Evolutionary conservation across 805 yeast species (phyloP), one percentile per base, ranked within the genome.

Genomic region (Starmera dryadoides): DNA sequence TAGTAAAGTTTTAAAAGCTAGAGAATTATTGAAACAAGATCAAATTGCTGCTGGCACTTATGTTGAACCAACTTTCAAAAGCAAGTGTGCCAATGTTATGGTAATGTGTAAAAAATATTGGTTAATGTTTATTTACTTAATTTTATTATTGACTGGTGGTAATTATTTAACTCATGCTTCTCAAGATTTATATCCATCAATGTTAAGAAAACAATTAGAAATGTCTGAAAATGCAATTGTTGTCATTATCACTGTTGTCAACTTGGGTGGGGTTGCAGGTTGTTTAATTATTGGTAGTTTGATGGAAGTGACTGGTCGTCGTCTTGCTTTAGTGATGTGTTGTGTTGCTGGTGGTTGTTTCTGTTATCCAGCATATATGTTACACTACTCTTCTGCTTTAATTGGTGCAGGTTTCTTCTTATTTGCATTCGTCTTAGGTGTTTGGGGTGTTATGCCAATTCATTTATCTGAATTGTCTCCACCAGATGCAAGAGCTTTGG

Each of bases 101-200:
- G n/a, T n/a, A n/a, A 60, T 73, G 9, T 40, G 70, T 38, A 65
- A 59, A 48, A 59, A 62, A 31, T 75, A 83, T 56, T 83, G 89
- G 88, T 66, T 80, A 36, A 60, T 76, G 44, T 63, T 77, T 47
- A 53, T 71, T 37, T 82, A 79, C 55, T 60, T 74, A 49, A 72
- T 82, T 28, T 46, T 82, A 12, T 58, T 81, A 53, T 75, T 81
- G 77, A 69, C 84, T 14, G 86, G 82, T 18, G 73, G 79, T 62
- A 81, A 81, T 60, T 82, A 79, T 60, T 68, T 74, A 64, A 72
- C 85, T 4, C 91, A 82, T 49, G 86, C 86, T 2, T 74, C 86
- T 8, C 88, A 82, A 58, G 91, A 82, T 59, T 64, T 83, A 58
- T 79, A 70, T 55, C 85, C 86, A 33, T 79, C 87, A 2, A 64